Evolutionary conservation across 768 basidiomycete species (phyloP).

Genomic region (Obba rivulosa): DNA sequence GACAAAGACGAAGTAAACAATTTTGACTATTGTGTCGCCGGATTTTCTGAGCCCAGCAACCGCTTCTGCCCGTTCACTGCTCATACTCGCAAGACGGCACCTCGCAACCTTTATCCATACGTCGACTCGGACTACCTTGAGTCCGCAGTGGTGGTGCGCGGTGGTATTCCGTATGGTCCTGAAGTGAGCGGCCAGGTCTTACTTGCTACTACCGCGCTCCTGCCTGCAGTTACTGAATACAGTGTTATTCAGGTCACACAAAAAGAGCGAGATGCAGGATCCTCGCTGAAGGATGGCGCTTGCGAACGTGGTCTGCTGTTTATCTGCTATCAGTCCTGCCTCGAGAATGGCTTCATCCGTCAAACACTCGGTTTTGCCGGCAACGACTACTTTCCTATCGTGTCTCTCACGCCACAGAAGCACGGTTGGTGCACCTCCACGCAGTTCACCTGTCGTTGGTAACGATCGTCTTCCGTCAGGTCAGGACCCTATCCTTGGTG

Average conservation of each 20-base stretch:
- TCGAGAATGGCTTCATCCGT: constrained; percentile 33
- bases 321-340: constrained; percentile 30
- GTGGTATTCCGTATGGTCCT: constrained; percentile 31
- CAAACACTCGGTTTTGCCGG: too few relatives aligned
- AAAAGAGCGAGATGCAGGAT: too few relatives aligned
- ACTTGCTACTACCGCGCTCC: background rate
- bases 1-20: constrained; percentile 39
- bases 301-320: constrained; percentile 24
- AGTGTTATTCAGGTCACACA: background rate
- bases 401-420: too few relatives aligned
- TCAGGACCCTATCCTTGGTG: background rate
- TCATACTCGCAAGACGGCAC: constrained; percentile 42
- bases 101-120: constrained; percentile 27
- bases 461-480: too few relatives aligned
- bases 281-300: too few relatives aligned
- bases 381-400: constrained; percentile 1
- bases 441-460: too few relatives aligned
- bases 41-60: constrained; percentile 5
- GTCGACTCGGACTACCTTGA: constrained; percentile 17
- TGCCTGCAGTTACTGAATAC: background rate
- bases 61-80: constrained; percentile 40
- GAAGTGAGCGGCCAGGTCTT: constrained; percentile 26
- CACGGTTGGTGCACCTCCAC: too few relatives aligned
- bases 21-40: constrained; percentile 30
- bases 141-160: constrained; percentile 23